Base-by-base conservation (phyloP, 805 yeast genomes). In the Metschnikowia vanudenii region DNA sequence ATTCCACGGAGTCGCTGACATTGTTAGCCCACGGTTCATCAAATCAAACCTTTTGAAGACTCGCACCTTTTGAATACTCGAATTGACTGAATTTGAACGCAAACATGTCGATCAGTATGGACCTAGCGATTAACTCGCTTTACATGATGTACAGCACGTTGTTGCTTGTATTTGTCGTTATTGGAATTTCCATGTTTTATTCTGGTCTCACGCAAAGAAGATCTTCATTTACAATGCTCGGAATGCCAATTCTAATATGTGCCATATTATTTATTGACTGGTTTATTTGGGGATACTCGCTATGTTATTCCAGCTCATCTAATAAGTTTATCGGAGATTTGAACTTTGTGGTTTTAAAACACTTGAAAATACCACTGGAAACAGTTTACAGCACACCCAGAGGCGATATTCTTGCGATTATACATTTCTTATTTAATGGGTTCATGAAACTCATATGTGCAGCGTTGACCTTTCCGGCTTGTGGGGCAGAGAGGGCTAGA, bases 231-330 rank as follows among this genome's bases (percentile, higher is more conserved):
- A 62, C 74, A 5, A 68, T 71, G 67, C 57, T 72, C 20, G 65
- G 73, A 2, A 45, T 69, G 11, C 74, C 76, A 6, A 16, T 63
- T 7, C 38, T 69, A 13, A 41, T 71, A 14, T 37, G 54, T 1
- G 71, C 74, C 1, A 46, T 69, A 1, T 52, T 70, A 3, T 53
- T 68, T 30, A 43, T 72, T 16, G 77, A 72, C 49, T 72, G 76
- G 76, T 72, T 59, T 53, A 69, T 72, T 8, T 70, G 75, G 75
- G 67, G 77, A 5, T 72, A 72, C 46, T 70, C 76, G 1, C 58
- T 72, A 12, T 66, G 73, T 43, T 72, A 71, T 48, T 57, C 71
- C 2, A 51, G 63, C n/a, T 48, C 75, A 0, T 36, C 55, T 9
- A 71, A 70, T 47, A 45, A 48, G 28, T 72, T 62, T 46, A 70